Evolutionary conservation across 352 stramenopile genomes (phyloP).

Genomic region (Phytophthora agathidicida): DNA sequence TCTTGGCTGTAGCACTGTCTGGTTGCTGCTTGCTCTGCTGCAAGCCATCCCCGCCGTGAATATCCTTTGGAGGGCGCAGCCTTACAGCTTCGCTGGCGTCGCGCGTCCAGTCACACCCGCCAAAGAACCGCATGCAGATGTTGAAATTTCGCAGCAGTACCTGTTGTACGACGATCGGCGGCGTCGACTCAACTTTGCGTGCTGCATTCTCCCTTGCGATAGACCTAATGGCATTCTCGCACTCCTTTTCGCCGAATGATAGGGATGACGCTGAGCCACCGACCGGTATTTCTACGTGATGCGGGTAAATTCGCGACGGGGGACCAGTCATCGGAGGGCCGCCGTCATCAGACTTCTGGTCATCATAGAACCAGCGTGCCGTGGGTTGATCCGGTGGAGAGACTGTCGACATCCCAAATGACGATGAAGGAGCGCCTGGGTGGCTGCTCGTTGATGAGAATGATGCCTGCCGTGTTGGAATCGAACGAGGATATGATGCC

Average conservation of each 20-base stretch:
- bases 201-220: slow-evolving; percentile 68
- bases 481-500: slow-evolving; percentile 50
- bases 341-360: slow-evolving; percentile 37
- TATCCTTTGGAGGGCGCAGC: slow-evolving; percentile 21
- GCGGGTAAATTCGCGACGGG: slow-evolving; percentile 82
- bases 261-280: slow-evolving; percentile 81
- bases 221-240: slow-evolving; percentile 69
- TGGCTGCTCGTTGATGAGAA: slow-evolving; percentile 68
- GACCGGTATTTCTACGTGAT: slow-evolving; percentile 89
- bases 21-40: slow-evolving; percentile 2
- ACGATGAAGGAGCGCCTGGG: slow-evolving; percentile 41
- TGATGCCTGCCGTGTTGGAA: slow-evolving; percentile 52
- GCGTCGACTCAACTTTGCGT: slow-evolving; percentile 47
- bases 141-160: slow-evolving; percentile 89
- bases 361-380: slow-evolving; percentile 85
- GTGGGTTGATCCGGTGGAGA: slow-evolving; percentile 78
- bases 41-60: neutral
- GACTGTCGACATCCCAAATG: slow-evolving; percentile 44
- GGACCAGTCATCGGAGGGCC: slow-evolving; percentile 43
- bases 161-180: slow-evolving; percentile 76
- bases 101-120: slow-evolving; percentile 80
- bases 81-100: slow-evolving; percentile 52
- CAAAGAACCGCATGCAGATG: slow-evolving; percentile 90
- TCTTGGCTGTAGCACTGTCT: slow-evolving; percentile 33
- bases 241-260: slow-evolving; percentile 88